phyloP scores from a whole-genome alignment of 1,284 basidiomycete genomes.

The Papiliotrema flavescens region DNA sequence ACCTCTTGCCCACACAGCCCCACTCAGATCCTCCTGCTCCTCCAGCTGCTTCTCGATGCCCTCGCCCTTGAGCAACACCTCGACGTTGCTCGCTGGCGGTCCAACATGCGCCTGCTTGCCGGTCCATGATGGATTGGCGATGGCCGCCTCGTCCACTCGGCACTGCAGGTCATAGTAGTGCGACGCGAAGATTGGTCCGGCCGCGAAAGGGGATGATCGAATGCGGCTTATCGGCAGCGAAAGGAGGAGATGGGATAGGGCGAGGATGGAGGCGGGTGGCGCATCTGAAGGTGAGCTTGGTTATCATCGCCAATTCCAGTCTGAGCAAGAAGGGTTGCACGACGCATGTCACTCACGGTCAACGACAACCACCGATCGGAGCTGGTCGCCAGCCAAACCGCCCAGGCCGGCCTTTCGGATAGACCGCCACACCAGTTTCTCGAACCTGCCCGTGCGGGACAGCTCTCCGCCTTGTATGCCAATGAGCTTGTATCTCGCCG shows the following conservation, averaged over 20 bases:
- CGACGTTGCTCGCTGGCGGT: constrained; percentile 42
- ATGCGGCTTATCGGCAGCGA: constrained; percentile 38
- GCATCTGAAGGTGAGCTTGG: constrained; percentile 17
- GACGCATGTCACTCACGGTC: constrained; percentile 22
- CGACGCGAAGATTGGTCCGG: constrained; percentile 38
- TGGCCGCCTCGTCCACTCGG: constrained; percentile 11
- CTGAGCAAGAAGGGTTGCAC: too few relatives aligned
- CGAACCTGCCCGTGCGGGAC: constrained; percentile 25
- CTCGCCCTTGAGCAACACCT: constrained; percentile 36
- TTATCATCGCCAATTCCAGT: too few relatives aligned
- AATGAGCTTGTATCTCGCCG: constrained; percentile 31
- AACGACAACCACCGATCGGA: constrained; percentile 36
- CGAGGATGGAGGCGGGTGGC: constrained; percentile 19
- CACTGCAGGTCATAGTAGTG: constrained; percentile 44
- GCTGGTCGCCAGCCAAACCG: constrained; percentile 25
- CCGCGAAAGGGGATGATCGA: constrained; percentile 22
- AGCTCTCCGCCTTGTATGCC: constrained; percentile 35
- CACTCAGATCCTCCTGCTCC: constrained; percentile 11
- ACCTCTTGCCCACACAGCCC: constrained; percentile 31
- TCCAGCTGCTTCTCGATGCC: constrained; percentile 15
- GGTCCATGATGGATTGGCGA: neutral
- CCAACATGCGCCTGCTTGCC: constrained; percentile 32
- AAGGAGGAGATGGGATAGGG: constrained; percentile 36
- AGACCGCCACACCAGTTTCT: constrained; percentile 29
- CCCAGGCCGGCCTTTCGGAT: constrained; percentile 23